A percentile compares a stretch with the other conserved stretches of the same genome.
These are phyloP conservation scores for Amaranthus tricolor DNA, from an alignment of 179 eudicot genomes.

Conservation along the genomic window DNA sequence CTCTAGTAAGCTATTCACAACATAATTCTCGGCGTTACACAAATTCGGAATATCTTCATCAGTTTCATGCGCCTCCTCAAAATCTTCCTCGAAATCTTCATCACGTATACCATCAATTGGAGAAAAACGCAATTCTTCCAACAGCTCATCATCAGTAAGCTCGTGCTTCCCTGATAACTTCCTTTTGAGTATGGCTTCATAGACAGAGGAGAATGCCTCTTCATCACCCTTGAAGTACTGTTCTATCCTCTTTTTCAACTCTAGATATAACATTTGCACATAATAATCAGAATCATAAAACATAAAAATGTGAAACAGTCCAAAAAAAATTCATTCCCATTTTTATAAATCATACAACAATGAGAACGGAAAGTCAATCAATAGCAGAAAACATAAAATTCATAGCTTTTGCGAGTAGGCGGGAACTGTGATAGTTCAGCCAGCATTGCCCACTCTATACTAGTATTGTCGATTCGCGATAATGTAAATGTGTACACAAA, in stretches of 20 bases:
- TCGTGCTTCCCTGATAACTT: conserved; percentile 56
- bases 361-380: neutral
- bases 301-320: neutral
- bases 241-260: conserved; percentile 51
- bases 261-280: conserved; percentile 32
- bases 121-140: conserved; percentile 42
- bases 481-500: neutral
- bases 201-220: conserved; percentile 48
- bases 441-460: neutral
- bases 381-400: neutral
- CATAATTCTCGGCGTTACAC: conserved; percentile 51
- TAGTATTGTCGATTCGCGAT: neutral
- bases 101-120: conserved; percentile 42
- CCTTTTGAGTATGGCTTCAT: conserved; percentile 54
- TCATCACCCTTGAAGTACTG: conserved; percentile 53
- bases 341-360: neutral
- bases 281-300: conserved; percentile 7
- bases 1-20: conserved; percentile 42
- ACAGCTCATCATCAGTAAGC: conserved; percentile 63
- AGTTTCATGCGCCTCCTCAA: conserved; percentile 42
- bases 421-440: too few relatives aligned
- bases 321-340: neutral
- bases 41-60: conserved; percentile 58
- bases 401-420: too few relatives aligned
- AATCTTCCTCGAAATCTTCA: conserved; percentile 57